Base-by-base conservation (phyloP, 2,329 filamentous ascomycete species). In the Sclerotinia borealis region DNA sequence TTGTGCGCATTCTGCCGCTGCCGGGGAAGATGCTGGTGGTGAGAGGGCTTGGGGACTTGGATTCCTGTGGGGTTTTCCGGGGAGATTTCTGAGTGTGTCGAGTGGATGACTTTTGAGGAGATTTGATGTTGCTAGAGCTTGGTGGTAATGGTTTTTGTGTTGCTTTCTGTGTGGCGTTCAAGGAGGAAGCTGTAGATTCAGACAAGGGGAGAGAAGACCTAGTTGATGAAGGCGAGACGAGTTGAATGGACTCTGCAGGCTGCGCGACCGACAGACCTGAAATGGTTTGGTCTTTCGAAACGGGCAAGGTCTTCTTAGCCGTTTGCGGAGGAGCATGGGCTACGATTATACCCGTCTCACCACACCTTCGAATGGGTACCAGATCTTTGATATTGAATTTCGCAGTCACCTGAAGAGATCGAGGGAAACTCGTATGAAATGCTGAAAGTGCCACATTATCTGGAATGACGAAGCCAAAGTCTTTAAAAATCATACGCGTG, bases 401-500 rank as follows among this genome's bases (percentile, higher is more conserved):
- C 22, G 39, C 60, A 2, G 13, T 48, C 4, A 54, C 48, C 7
- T 54, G 8, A 9, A 62, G 50, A 17, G n/a, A 4, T 17, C 51
- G 29, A 22, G 61, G 55, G 19, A 63, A 51, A 11, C 31, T 41
- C 4, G 61, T 49, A 45, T 49, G 31, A 7, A 25, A 9, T 5
- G 75, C 68, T 8, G 78, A 76, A 27, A 92, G 85, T 1, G 96
- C 72, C 1, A 82, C 73, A 0, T 93, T 79, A 0, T 89, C 88
- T n/a, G 82, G 80, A 64, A 62, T 41, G 27, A 29, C 13, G 27
- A 62, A 62, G 3, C 59, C 59, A 11, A 88, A 90, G 66, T 87
- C 83, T 72, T 96, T 95, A 34, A 96, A 78, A 7, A 96, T 80
- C 36, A 97, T 78, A 4, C 93, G 83, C 0, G 90, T 90, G 13